Evolutionary conservation across 1,284 basidiomycete genomes (phyloP).

Genomic region (Sanghuangporus sanghuang): DNA sequence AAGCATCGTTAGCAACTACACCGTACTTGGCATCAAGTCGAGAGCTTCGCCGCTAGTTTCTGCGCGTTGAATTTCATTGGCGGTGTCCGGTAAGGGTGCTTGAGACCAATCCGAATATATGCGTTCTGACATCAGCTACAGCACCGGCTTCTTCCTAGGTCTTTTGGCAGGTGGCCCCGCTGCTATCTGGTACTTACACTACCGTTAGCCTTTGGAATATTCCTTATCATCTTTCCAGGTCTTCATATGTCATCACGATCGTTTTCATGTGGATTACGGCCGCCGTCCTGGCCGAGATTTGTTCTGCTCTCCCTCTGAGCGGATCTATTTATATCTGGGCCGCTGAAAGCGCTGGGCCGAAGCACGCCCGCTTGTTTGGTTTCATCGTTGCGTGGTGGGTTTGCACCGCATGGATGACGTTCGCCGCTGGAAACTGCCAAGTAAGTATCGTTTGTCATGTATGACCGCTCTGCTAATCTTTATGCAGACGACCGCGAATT

Average conservation of each 20-base stretch:
- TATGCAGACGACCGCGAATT: conserved; percentile 73
- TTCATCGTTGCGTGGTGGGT: conserved; percentile 89
- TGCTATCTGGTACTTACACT: conserved; percentile 58
- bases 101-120: background rate
- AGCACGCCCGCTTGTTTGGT: conserved; percentile 77
- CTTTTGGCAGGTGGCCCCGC: conserved; percentile 79
- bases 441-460: conserved; percentile 30
- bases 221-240: conserved; percentile 41
- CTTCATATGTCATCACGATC: conserved; percentile 73
- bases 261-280: conserved; percentile 84
- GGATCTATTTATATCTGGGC: conserved; percentile 91
- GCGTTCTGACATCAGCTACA: conserved; percentile 25
- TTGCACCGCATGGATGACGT: conserved; percentile 87
- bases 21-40: conserved; percentile 72
- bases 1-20: conserved; percentile 60
- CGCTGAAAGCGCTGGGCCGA: conserved; percentile 81
- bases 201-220: background rate
- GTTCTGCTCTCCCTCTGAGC: conserved; percentile 78
- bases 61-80: conserved; percentile 84
- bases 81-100: conserved; percentile 55
- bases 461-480: background rate
- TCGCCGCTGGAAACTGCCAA: conserved; percentile 78
- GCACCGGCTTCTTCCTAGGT: conserved; percentile 75
- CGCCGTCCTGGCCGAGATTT: conserved; percentile 79
- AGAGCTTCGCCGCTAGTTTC: conserved; percentile 82